Evolutionary conservation across 2,329 filamentous ascomycete genomes (phyloP), one percentile per base, ranked within the genome.

Genomic region (Paracoccidioides lutzii): DNA sequence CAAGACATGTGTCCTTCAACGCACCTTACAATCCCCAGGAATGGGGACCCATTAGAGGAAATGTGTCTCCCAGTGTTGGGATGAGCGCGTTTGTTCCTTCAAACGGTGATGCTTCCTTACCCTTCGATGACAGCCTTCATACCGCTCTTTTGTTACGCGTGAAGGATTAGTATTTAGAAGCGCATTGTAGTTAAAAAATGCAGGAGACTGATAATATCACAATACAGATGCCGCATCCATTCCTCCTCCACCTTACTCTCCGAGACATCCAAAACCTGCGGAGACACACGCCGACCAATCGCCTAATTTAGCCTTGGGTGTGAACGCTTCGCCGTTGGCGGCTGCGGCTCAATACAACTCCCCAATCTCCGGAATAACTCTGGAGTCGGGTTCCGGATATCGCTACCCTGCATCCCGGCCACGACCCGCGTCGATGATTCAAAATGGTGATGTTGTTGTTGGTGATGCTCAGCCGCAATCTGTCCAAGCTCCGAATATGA

Each of bases 21-120:
- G 67, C 71, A 30, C 69, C 72, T 7, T 77, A 77, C 59, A 75
- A 77, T 59, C 75, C 75, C 40, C 73, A 73, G 58, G 72, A 76
- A 66, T 77, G 75, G 75, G 73, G 70, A 0, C 70, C 71, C 22
- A 68, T 73, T 45, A 66, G 66, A 15, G 64, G 15, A 33, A 41
- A 42, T 28, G 37, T 33, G 9, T 61, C 66, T 28, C 56, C 64
- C 44, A 62, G 61, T 40, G 53, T 59, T 43, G 63, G 63, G 37
- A 64, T 67, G 52, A 55, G 64, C 44, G 53, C 62, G 38, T 68
- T 68, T 64, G 52, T 62, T 10, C 67, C 65, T 51, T 55, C 61
- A 40, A 65, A 61, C 50, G 64, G 60, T 58, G 58, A 60, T 65
- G 60, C 66, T 65, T 33, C 59, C 60, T 48, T 58, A 58, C 54